phyloP scores from a whole-genome alignment of 208 protist genomes.

The Leishmania major region DNA sequence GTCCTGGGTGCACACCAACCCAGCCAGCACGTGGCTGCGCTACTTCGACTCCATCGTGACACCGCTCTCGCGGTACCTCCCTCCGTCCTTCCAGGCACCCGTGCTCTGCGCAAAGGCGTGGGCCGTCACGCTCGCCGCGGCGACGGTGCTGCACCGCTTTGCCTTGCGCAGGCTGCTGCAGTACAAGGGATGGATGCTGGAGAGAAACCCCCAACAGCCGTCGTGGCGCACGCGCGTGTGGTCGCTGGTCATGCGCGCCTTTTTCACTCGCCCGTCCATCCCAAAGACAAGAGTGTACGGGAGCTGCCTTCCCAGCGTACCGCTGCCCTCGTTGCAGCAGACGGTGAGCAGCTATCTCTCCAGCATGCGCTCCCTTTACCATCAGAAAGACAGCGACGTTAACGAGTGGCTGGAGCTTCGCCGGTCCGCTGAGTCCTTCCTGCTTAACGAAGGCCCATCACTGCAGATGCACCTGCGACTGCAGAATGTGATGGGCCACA shows the following conservation, averaged over 20 bases:
- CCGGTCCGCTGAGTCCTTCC: slow-evolving; percentile 60
- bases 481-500: slow-evolving; percentile 63
- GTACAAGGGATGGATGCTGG: slow-evolving; percentile 77
- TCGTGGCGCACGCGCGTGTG: slow-evolving; percentile 60
- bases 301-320: slow-evolving; percentile 69
- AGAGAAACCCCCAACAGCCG: slow-evolving; percentile 37
- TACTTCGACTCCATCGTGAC: slow-evolving; percentile 56
- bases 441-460: slow-evolving; percentile 65
- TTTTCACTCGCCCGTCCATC: slow-evolving; percentile 53
- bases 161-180: slow-evolving; percentile 65
- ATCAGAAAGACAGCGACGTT: slow-evolving; percentile 30
- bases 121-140: slow-evolving; percentile 34
- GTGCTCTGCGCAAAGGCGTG: slow-evolving; percentile 50
- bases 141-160: slow-evolving; percentile 66
- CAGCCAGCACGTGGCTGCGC: slow-evolving; percentile 43
- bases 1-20: slow-evolving; percentile 39
- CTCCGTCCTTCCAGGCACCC: slow-evolving; percentile 34
- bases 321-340: slow-evolving; percentile 68
- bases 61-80: slow-evolving; percentile 44
- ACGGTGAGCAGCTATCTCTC: slow-evolving; percentile 75
- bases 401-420: slow-evolving; percentile 54
- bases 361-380: slow-evolving; percentile 56
- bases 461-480: slow-evolving; percentile 77
- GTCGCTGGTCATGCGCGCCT: slow-evolving; percentile 50
- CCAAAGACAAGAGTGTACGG: slow-evolving; percentile 71